These are phyloP conservation scores for Plasmopara viticola DNA, from an alignment of 352 stramenopile genomes.

Conservation along the genomic window DNA sequence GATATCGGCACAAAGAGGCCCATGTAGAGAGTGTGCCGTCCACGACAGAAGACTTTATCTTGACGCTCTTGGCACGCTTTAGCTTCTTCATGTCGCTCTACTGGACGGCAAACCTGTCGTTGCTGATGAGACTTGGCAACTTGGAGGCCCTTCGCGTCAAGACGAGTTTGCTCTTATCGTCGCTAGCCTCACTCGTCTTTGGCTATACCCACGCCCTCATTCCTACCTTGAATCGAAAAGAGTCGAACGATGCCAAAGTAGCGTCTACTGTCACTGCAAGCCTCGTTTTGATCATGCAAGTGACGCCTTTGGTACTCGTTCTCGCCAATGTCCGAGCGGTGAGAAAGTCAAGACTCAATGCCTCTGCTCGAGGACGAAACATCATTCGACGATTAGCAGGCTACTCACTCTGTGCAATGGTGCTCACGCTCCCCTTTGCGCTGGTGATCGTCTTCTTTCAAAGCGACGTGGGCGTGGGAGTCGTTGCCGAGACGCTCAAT, in stretches of 20 bases:
- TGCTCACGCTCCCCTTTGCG: slow-evolving; percentile 50
- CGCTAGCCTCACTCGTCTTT: slow-evolving; percentile 41
- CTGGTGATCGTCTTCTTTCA: slow-evolving; percentile 31
- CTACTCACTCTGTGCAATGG: slow-evolving; percentile 44
- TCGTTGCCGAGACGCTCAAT: slow-evolving; percentile 44
- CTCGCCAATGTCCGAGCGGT: slow-evolving; percentile 46
- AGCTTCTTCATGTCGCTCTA: slow-evolving; percentile 74
- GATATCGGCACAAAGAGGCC: slow-evolving; percentile 19
- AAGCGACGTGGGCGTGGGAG: slow-evolving; percentile 26
- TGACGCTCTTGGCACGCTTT: slow-evolving; percentile 46
- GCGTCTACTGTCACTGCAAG: slow-evolving; percentile 43
- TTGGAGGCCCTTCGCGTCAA: slow-evolving; percentile 47
- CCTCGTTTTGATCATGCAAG: slow-evolving; percentile 42
- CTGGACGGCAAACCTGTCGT: slow-evolving; percentile 62
- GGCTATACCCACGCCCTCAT: slow-evolving; percentile 48
- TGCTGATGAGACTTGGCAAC: slow-evolving; percentile 57
- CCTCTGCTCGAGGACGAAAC: slow-evolving; percentile 47
- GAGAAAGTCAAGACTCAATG: slow-evolving; percentile 38
- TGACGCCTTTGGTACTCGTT: slow-evolving; percentile 36
- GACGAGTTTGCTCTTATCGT: slow-evolving; percentile 42
- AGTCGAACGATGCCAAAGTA: slow-evolving; percentile 2
- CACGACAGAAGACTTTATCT: slow-evolving; percentile 13
- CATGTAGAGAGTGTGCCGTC: slow-evolving; percentile 2
- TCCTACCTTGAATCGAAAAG: slow-evolving; percentile 10
- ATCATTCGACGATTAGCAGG: slow-evolving; percentile 47